Conservation (phyloP, 345 rosid genomes). For the Rhodomyrtus tomentosa region DNA sequence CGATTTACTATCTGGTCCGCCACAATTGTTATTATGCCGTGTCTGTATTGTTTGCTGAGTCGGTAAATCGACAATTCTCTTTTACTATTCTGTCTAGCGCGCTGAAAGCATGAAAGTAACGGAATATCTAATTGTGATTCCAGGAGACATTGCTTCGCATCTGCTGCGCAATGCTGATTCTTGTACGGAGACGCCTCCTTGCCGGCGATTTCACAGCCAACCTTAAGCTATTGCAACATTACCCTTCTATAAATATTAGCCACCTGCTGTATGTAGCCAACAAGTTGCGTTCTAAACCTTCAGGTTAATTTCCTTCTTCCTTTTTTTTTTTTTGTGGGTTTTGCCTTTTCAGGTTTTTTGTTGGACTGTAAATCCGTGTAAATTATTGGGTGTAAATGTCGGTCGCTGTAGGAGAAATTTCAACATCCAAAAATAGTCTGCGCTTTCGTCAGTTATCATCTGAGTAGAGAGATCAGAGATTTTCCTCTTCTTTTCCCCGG, state of each 20-base stretch:
- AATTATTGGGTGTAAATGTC: neutral
- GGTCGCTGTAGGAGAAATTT: neutral
- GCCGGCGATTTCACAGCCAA: conserved; percentile 79
- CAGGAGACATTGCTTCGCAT: conserved; percentile 91
- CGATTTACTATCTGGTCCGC: neutral
- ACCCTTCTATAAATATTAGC: conserved; percentile 71
- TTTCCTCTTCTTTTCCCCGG: neutral
- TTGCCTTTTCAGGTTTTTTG: neutral
- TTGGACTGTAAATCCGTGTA: neutral
- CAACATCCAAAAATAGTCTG: neutral
- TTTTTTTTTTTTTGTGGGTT: neutral
- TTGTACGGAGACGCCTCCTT: conserved; percentile 67
- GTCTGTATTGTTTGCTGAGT: neutral
- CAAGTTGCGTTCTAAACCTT: conserved; percentile 47
- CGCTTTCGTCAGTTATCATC: neutral
- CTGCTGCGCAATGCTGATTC: conserved; percentile 93
- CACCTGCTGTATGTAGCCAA: conserved; percentile 88
- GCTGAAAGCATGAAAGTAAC: neutral
- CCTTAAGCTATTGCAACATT: conserved; percentile 76
- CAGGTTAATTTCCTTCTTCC: conserved; percentile 7
- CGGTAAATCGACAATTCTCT: neutral
- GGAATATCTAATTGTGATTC: neutral
- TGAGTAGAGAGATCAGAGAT: neutral
- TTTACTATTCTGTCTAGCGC: neutral
- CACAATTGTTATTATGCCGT: neutral